Base-by-base conservation (phyloP, 1,284 basidiomycete genomes). In the Mycena citricolor region DNA sequence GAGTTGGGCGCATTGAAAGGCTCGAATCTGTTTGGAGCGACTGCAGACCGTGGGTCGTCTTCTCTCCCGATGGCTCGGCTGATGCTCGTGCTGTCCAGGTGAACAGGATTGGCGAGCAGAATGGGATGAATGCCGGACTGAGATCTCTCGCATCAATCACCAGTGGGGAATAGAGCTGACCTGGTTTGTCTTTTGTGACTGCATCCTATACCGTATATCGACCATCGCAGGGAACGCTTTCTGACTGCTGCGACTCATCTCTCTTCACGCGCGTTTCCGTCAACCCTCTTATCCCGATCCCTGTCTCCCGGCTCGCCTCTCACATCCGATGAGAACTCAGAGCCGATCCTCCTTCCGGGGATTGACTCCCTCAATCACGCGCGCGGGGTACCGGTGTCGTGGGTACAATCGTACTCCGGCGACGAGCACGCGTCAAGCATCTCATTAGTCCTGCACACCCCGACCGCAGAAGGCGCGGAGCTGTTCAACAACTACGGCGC, bases 401-500 rank as follows among this genome's bases (percentile, higher is more conserved):
- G 92, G 92, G 64, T 83, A 8, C 42, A 47, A 42, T 45, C 41
- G 13, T 50, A 51, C 29, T 28, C 44, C 19, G 49, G 49, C 24
- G 42, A 16, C 22, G 51, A 47, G n/a, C 31, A 42, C 2, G 50
- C 39, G 16, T 52, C 51, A 6, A 34, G 39, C 14, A 44, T 57
- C 31, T 61, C 75, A 7, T 63, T 81, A 47, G 65, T 83, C 3
- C 62, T 76, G n/a, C 81, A 79, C 51, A 61, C 58, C 2, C 32
- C 69, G 0, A 65, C 70, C 1, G 51, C 53, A 1, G 49, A 64
- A 4, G 76, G 72, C 30, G 54, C 70, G 13, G 86, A 95, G 61
- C 67, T 93, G n/a, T 84, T 86, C 70, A 95, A 94, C 66, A 94
- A 94, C 60, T 91, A 91, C 58, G 90, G 89, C 0, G 74, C 79